Base-by-base conservation (phyloP, 1,284 basidiomycete species). In the Afroboletus lepidellus region DNA sequence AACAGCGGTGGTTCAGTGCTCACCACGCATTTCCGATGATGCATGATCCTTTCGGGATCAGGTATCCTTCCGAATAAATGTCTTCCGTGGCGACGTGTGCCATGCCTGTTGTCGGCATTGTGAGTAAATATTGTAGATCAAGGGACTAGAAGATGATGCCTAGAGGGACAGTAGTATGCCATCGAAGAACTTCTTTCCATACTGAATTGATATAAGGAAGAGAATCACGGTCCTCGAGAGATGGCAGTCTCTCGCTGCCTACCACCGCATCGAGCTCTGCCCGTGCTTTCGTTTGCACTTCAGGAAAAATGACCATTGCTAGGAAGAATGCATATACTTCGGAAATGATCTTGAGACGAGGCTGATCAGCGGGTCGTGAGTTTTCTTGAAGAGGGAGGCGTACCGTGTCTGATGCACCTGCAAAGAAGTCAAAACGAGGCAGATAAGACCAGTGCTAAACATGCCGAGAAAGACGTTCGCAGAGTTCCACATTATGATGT, bases 11-110 rank as follows among this genome's bases (percentile, higher is more conserved):
- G 29, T 12, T n/a, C n/a, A 16, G 7, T 0, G 2, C 20, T 37
- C 6, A 7, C 41, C 21, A n/a, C 8, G 21, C 3, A 3, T 66
- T 69, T 36, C 56, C 46, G 5, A 70, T 33, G 6, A 72, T 56
- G 5, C 46, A 23, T 2, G 68, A 61, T 20, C 71, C 73, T 55
- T 76, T 74, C 0, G 75, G 76, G 18, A 78, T 72, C 9, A 71
- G 48, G 51, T 69, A 70, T 8, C 71, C 71, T 3, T 63, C 37
- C 16, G 58, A 58, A 29, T 69, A 56, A 16, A 73, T 68, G 21
- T 78, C 73, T 51, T 74, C 67, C 16, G 57, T 61, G 1, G 71
- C 59, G 2, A 71, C 66, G 39, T 77, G 75, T 1, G 62, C 16
- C 8, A 71, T 59, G 5, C 63, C 74, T 75, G 24, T 45, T 3